Percentiles rank a stretch among this genome's conserved stretches.
phyloP scores from a whole-genome alignment of 129 eudicot species.

The Saussurea involucrata region DNA sequence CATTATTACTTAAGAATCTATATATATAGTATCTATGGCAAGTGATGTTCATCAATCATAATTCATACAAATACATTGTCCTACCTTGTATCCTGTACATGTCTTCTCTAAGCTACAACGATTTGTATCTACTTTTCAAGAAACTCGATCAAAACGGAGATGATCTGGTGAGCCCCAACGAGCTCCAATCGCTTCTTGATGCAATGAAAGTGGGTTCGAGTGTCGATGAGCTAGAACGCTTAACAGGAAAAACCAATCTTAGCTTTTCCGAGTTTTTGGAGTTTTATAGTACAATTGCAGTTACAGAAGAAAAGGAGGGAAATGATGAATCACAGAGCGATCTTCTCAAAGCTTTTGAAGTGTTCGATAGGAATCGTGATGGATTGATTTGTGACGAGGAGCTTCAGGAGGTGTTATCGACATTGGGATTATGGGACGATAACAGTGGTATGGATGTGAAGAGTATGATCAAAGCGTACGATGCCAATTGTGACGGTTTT shows the following conservation, averaged over 20 bases:
- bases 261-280: constrained; percentile 39
- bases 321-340: constrained; percentile 29
- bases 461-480: constrained; percentile 51
- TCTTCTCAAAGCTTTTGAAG: constrained; percentile 52
- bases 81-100: constrained; percentile 7
- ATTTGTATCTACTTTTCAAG: constrained; percentile 54
- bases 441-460: constrained; percentile 31
- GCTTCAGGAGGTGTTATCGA: constrained; percentile 45
- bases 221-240: constrained; percentile 37
- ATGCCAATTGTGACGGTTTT: constrained; percentile 57
- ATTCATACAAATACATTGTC: background rate
- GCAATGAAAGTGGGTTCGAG: constrained; percentile 38
- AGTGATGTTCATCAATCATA: background rate
- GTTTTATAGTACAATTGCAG: constrained; percentile 37
- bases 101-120: constrained; percentile 48
- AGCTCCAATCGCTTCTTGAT: constrained; percentile 57
- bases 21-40: background rate
- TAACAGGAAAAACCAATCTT: constrained; percentile 41
- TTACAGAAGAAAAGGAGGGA: background rate
- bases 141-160: constrained; percentile 49
- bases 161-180: constrained; percentile 52
- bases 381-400: constrained; percentile 60
- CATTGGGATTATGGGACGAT: constrained; percentile 54
- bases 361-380: constrained; percentile 66
- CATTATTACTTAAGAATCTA: background rate